These are phyloP conservation scores for Micractinium conductrix DNA, from an alignment of 139 green algal species.

Conservation along the genomic window DNA sequence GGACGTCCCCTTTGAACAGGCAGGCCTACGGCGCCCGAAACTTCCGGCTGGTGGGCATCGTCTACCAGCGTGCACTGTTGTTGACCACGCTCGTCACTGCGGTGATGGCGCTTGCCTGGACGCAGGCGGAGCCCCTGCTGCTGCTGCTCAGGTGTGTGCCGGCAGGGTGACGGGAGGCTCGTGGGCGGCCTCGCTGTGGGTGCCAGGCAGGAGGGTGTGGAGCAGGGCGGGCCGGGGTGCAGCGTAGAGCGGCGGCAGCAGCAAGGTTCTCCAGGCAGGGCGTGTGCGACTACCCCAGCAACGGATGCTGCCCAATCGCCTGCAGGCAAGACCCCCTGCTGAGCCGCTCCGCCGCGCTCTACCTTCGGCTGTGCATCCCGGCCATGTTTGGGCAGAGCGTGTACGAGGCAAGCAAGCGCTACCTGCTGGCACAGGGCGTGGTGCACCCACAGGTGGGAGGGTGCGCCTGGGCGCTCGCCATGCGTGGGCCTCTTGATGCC, in stretches of 20 bases:
- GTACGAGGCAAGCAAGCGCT: conserved; percentile 54
- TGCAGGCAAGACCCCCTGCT: conserved; percentile 20
- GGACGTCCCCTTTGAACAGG: no score
- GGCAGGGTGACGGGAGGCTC: no score
- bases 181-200: no score
- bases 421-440: conserved; percentile 27
- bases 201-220: not conserved
- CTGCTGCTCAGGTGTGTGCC: conserved; percentile 24
- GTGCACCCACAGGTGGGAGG: conserved; percentile 58
- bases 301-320: no score
- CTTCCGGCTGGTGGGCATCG: conserved; percentile 67
- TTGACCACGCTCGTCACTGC: conserved; percentile 55
- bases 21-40: conserved; percentile 74
- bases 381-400: conserved; percentile 46
- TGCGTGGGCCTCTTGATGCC: no score
- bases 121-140: conserved; percentile 50
- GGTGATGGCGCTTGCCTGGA: conserved; percentile 64
- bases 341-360: not conserved
- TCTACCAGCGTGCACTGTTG: conserved; percentile 74
- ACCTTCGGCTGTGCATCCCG: conserved; percentile 7
- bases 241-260: no score
- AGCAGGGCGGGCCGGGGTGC: not conserved
- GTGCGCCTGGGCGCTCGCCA: no score
- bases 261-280: not conserved
- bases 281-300: no score